Base-by-base conservation (phyloP, 805 yeast genomes). In the Lachancea lanzarotensis region DNA sequence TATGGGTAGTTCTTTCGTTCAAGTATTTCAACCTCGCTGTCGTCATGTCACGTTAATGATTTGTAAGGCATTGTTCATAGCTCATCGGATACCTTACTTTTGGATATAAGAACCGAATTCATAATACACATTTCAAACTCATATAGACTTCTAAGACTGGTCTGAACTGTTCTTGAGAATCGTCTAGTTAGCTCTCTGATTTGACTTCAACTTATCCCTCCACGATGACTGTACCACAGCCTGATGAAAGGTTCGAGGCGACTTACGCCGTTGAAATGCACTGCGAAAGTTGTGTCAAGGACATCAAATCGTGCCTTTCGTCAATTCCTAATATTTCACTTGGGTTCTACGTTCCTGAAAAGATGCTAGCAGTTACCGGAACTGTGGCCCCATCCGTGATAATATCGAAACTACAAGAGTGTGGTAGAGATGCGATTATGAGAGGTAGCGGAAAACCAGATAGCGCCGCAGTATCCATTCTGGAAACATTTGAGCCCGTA, bases 361-460 rank as follows among this genome's bases (percentile, higher is more conserved):
- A 87, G 56, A 66, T 79, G 27, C 89, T 89, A 31, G 70, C 79
- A 1, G 83, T 90, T 2, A 67, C 68, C 19, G 95, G 96, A 3
- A 60, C 74, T 1, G 71, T 76, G 3, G 81, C 96, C 4, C 98
- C 98, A 1, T 84, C 95, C 1, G 65, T 63, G 12, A 76, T 90
- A 32, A 81, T 89, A 32, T 67, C 68, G 42, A 76, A 84, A 0
- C 76, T 91, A 45, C 90, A 84, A 61, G 58, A 58, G 1, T 79
- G 82, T 2, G 96, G 97, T 1, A 77, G 80, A 51, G 97, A 91
- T 58, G 96, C 96, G 3, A 86, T 91, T 51, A 83, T 91, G 19
- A 73, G 98, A 48, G 98, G 98, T 6, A 79, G 96, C 0, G 97
- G 97, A 2, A 74, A 71, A 46, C 82, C 95, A 15, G 82, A 90